Conservation (phyloP, 306 rosid genomes). For the Citrullus amarus region DNA sequence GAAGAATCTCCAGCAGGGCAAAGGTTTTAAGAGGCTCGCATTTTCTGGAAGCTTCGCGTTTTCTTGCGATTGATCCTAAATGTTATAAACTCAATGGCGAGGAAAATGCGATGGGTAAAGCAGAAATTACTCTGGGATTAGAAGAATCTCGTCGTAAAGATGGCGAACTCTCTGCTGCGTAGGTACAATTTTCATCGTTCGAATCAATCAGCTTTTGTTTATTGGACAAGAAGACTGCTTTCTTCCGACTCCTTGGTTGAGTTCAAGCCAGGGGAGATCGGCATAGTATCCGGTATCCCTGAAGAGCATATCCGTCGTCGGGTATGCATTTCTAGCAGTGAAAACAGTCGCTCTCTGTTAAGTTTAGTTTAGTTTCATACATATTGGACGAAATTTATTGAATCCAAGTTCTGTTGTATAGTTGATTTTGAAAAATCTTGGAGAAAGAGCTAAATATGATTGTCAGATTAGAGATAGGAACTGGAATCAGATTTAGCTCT, state of each 20-base stretch:
- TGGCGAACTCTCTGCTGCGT: conserved; percentile 21
- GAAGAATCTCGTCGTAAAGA: background rate
- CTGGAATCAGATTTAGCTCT: too few species aligned
- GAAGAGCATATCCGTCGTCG: too few species aligned
- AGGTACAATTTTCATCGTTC: conserved; percentile 4
- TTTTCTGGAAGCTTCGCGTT: background rate
- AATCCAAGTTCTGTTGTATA: too few species aligned
- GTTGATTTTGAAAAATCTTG: too few species aligned
- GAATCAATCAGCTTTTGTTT: background rate
- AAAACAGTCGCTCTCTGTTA: too few species aligned
- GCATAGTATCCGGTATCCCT: conserved; percentile 56
- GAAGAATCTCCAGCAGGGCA: background rate
- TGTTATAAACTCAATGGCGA: background rate
- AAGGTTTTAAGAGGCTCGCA: background rate
- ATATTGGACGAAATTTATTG: too few species aligned
- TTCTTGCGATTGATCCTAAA: background rate
- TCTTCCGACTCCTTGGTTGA: conserved; percentile 56
- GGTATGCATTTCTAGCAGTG: too few species aligned
- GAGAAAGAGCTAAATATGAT: too few species aligned
- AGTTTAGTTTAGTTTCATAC: too few species aligned
- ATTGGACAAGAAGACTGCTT: conserved; percentile 22
- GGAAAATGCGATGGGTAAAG: background rate
- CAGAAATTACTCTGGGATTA: background rate
- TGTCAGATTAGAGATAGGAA: too few species aligned
- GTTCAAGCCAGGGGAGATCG: conserved; percentile 66